Conservation (phyloP, 768 basidiomycete species). For the Agrocybe chaxingu region DNA sequence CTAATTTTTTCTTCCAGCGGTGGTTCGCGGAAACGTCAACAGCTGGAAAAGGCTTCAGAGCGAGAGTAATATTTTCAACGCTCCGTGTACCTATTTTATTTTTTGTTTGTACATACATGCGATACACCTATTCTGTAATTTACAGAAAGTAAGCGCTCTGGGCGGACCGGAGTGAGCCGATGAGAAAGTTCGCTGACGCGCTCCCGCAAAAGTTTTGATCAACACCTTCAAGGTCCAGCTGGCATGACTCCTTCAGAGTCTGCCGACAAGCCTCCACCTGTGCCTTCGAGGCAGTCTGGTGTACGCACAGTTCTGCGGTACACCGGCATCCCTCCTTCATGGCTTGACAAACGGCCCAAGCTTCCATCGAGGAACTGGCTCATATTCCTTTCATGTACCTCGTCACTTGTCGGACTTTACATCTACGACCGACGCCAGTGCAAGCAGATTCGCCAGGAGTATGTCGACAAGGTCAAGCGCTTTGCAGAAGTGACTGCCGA, state of each 20-base stretch:
- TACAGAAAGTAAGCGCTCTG: conserved; percentile 5
- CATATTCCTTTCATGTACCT: conserved; percentile 82
- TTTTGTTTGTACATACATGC: conserved; percentile 1
- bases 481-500: conserved; percentile 68
- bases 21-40: conserved; percentile 65
- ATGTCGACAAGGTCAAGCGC: conserved; percentile 75
- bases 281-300: conserved; percentile 42
- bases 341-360: conserved; percentile 81
- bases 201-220: too few relatives aligned
- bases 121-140: not conserved
- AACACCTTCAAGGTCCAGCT: not conserved
- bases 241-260: conserved; percentile 18
- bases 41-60: conserved; percentile 57
- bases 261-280: conserved; percentile 18
- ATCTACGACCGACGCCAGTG: conserved; percentile 86
- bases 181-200: too few relatives aligned
- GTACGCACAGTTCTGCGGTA: conserved; percentile 60
- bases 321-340: conserved; percentile 68
- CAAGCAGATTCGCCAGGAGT: conserved; percentile 70
- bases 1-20: conserved; percentile 30
- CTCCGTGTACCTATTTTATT: not conserved
- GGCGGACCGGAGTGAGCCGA: too few relatives aligned
- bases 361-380: conserved; percentile 93
- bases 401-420: conserved; percentile 68
- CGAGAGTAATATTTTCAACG: conserved; percentile 23